A percentile compares a stretch with the other conserved stretches of the same genome.
Evolutionary conservation across 1,139 yeast genomes (phyloP).

Genomic region (Nadsonia starkeyi-henricii): DNA sequence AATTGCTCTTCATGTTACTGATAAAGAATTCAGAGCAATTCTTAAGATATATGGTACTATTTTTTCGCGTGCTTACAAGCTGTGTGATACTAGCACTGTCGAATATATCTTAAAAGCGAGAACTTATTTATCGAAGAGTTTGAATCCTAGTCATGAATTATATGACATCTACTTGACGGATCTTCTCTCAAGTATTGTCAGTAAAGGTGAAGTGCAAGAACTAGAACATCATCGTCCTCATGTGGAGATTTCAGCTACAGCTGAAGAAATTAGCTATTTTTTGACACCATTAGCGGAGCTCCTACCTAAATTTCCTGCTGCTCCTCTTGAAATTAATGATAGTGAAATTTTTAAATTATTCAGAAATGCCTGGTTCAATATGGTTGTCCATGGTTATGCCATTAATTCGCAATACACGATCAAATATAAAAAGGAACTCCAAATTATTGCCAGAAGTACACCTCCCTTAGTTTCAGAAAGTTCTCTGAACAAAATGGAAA

Average conservation of each 20-base stretch:
- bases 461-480: slow-evolving; percentile 88
- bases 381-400: slow-evolving; percentile 83
- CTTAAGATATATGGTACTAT: slow-evolving; percentile 28
- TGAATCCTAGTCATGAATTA: slow-evolving; percentile 28
- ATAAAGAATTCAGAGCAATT: slow-evolving; percentile 43
- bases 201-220: slow-evolving; percentile 72
- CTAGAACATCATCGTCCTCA: slow-evolving; percentile 75
- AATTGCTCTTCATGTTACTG: slow-evolving; percentile 45
- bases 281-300: slow-evolving; percentile 64
- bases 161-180: slow-evolving; percentile 50
- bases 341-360: slow-evolving; percentile 42
- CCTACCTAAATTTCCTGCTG: slow-evolving; percentile 43
- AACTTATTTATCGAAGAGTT: slow-evolving; percentile 30
- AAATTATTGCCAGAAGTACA: slow-evolving; percentile 68
- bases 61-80: slow-evolving; percentile 4
- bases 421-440: slow-evolving; percentile 35
- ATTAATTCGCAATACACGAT: slow-evolving; percentile 43
- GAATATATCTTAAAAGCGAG: slow-evolving; percentile 12
- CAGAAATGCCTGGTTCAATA: slow-evolving; percentile 87
- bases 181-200: slow-evolving; percentile 49
- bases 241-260: slow-evolving; percentile 62
- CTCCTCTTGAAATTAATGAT: slow-evolving; percentile 31
- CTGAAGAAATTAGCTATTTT: slow-evolving; percentile 53
- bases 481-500: slow-evolving; percentile 78
- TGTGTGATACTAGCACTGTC: slow-evolving; percentile 6